Evolutionary conservation across 2,329 filamentous ascomycete genomes (phyloP).

Genomic region (Geosmithia putterillii): DNA sequence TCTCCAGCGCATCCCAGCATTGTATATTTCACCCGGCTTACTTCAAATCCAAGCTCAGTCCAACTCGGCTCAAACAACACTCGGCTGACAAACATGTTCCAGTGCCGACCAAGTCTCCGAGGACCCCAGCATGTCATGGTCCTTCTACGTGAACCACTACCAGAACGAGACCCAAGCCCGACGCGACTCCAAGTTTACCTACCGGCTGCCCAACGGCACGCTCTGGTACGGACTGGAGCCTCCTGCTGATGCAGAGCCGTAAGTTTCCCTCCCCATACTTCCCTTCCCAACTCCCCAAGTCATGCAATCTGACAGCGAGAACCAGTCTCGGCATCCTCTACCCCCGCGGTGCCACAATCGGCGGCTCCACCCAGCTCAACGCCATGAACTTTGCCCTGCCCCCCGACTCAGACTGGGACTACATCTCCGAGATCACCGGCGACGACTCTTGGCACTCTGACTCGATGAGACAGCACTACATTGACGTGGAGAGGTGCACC

Average conservation of each 20-base stretch:
- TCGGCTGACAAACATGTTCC: neutral
- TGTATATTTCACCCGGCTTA: too few relatives aligned
- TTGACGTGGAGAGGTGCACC: slow-evolving; percentile 30
- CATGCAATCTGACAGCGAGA: neutral
- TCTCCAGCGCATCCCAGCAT: slow-evolving; percentile 6
- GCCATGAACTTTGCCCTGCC: slow-evolving; percentile 34
- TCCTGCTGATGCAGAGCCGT: slow-evolving; percentile 3
- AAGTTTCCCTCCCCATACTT: neutral
- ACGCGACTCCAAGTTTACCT: slow-evolving; percentile 1
- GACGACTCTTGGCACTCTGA: slow-evolving; percentile 34
- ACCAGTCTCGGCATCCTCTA: slow-evolving; percentile 16
- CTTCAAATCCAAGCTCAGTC: too few relatives aligned
- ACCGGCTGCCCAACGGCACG: slow-evolving; percentile 1
- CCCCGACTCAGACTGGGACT: slow-evolving; percentile 34
- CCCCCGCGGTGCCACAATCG: slow-evolving; percentile 12
- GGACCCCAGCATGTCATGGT: slow-evolving; percentile 25
- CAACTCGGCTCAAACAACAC: neutral
- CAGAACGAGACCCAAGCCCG: slow-evolving; percentile 16
- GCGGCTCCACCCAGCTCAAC: slow-evolving; percentile 20
- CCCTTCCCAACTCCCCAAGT: too few relatives aligned
- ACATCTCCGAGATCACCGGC: slow-evolving; percentile 33
- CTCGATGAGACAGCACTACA: slow-evolving; percentile 36
- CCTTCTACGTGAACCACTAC: slow-evolving; percentile 51
- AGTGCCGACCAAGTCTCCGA: slow-evolving; percentile 3
- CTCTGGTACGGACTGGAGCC: slow-evolving; percentile 2